Evolutionary conservation across 2,329 filamentous ascomycete genomes (phyloP), one percentile per base, ranked within the genome.

Genomic region (Penicillium concentricum): DNA sequence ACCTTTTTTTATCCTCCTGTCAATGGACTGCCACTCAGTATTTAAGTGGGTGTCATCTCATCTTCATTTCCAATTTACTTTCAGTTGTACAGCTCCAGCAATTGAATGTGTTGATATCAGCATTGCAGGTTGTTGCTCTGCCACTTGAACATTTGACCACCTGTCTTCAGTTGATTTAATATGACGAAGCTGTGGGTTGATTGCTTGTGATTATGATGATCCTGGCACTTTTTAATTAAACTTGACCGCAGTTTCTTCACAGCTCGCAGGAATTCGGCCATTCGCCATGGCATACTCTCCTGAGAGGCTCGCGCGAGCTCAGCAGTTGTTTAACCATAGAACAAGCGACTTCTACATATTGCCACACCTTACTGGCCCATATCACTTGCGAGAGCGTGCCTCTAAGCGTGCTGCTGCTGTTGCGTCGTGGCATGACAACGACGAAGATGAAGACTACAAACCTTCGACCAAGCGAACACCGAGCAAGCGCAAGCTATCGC

Each of bases 361-460:
- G 13, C 39, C 39, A 13, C 30, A 51, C 0, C 20, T 51, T 3
- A n/a, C 30, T 26, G 39, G 39, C 1, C 39, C 49, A 45, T 53
- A 53, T 22, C 34, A 53, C 24, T 22, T 48, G 26, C 26, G 51
- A 28, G 10, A 53, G 26, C 51, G 51, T 32, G 42, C 51, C 5
- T 13, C 26, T 10, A 24, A 39, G 7, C 34, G 26, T 12, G 10
- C 34, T 12, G 15, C 24, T 22, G 15, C 12, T 6, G 4, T 24
- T 38, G 42, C n/a, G 5, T 34, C 26, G 8, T 47, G 51, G 51
- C 24, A 47, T 12, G 75, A 77, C 55, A 56, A 69, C 2, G 74
- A 77, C 26, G 51, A 68, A 1, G 74, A 70, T 22, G 71, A 70
- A 3, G 65, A 73, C 44, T 77, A 74, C 53, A 61, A 71, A 47